Evolutionary conservation across 1,284 basidiomycete species (phyloP).

Genomic region (Apiotrichum gamsii): DNA sequence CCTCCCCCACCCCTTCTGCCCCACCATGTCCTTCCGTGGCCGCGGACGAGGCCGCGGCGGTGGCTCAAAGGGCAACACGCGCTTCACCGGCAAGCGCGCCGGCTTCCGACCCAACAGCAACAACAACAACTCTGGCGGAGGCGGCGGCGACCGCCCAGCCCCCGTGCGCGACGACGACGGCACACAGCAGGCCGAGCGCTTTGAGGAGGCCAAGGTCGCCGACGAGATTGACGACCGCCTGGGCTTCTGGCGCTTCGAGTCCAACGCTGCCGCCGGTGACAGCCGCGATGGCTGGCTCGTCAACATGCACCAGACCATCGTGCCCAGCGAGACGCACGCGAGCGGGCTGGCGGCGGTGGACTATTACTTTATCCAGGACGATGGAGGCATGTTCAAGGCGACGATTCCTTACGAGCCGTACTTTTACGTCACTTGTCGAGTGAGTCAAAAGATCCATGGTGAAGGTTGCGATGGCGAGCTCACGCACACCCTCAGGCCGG

Average conservation of each 20-base stretch:
- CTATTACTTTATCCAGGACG: conserved; percentile 96
- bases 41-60: conserved; percentile 52
- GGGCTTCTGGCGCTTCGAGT: conserved; percentile 72
- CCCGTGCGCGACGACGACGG: conserved; percentile 78
- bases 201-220: conserved; percentile 65
- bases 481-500: conserved; percentile 58
- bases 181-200: conserved; percentile 70
- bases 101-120: conserved; percentile 5
- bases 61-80: conserved; percentile 41
- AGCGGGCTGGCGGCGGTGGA: conserved; percentile 85
- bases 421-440: conserved; percentile 86
- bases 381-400: conserved; percentile 92
- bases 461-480: no score
- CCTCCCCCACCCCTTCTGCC: neutral
- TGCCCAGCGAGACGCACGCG: conserved; percentile 75
- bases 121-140: no score
- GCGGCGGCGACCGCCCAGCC: conserved; percentile 35
- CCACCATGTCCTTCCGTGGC: conserved; percentile 41
- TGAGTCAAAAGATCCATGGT: no score
- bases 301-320: conserved; percentile 92
- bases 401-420: conserved; percentile 93
- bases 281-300: conserved; percentile 85
- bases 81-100: conserved; percentile 39
- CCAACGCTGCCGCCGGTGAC: conserved; percentile 55
- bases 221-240: conserved; percentile 92